A percentile compares a stretch with the other conserved stretches of the same genome.
Conservation (phyloP, 805 yeast genomes). For the Teunomyces pallodes region DNA sequence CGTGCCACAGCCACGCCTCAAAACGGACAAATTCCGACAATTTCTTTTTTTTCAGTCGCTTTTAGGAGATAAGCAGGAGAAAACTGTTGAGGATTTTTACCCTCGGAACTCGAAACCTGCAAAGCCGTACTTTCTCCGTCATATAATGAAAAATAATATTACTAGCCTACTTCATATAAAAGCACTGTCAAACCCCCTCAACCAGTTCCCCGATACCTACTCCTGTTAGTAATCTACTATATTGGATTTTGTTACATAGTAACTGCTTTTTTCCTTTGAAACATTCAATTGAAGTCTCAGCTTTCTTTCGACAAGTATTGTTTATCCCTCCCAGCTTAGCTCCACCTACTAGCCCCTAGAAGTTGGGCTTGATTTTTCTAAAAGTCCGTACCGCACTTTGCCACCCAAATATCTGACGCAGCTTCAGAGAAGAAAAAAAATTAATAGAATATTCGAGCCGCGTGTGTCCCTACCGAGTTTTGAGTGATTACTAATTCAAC, state of each 20-base stretch:
- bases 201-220: no score
- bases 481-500: slow-evolving; percentile 1
- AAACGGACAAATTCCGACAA: not conserved
- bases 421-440: not conserved
- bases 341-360: not conserved
- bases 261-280: not conserved
- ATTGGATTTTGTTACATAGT: no score
- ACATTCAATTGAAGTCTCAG: not conserved
- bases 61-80: not conserved
- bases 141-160: not conserved
- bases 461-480: not conserved
- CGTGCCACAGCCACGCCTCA: not conserved
- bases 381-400: not conserved
- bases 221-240: no score
- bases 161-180: no score
- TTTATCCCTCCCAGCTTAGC: not conserved
- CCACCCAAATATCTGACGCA: not conserved
- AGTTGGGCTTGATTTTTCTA: not conserved
- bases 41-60: not conserved
- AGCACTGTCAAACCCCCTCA: no score
- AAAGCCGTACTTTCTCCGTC: not conserved
- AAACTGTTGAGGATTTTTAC: not conserved
- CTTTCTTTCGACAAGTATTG: not conserved
- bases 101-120: not conserved
- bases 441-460: not conserved